Evolutionary conservation across 2,329 filamentous ascomycete genomes (phyloP), one percentile per base, ranked within the genome.

Genomic region (Ceratocystis alfenasii): DNA sequence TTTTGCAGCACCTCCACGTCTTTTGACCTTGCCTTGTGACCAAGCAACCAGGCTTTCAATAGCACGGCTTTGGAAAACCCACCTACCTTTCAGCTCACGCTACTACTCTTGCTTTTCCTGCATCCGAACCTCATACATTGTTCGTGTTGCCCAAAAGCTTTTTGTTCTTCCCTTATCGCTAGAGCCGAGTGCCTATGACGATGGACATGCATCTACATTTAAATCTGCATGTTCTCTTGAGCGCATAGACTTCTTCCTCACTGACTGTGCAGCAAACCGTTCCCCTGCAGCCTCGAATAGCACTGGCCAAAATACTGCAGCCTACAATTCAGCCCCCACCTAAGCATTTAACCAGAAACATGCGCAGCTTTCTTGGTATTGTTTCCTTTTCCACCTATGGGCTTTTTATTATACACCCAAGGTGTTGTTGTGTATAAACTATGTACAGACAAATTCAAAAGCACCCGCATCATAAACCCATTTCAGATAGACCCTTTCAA

Each of bases 401-500:
- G 33, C 2, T 10, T 36, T 10, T 10, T 10, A 36, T 10, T 10
- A 10, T 36, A 36, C 33, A 8, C 28, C 33, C 36, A 12, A 41
- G 36, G 36, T 41, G 36, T 41, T 41, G 36, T 41, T 12, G 36
- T 41, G 36, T 12, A 41, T 41, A 12, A 41, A 41, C 36, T 41
- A 41, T 41, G 36, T 41, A 41, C 36, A 41, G 36, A 30, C 10
- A 55, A 20, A 55, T 15, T 6, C n/a, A 60, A 17, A 60, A 15
- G 25, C 50, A 17, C 22, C 4, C n/a, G n/a, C 7, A 30, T n/a
- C 25, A 60, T 44, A 20, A 62, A 4, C 57, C 57, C 48, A 64
- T 30, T 65, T 44, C n/a, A 68, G 61, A 6, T 12, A 46, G 8
- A 28, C 57, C 41, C 63, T 44, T 65, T 30, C n/a, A 68, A 61